Base-by-base conservation (phyloP, 2,329 filamentous ascomycete species). In the Pestalotiopsis sp. region DNA sequence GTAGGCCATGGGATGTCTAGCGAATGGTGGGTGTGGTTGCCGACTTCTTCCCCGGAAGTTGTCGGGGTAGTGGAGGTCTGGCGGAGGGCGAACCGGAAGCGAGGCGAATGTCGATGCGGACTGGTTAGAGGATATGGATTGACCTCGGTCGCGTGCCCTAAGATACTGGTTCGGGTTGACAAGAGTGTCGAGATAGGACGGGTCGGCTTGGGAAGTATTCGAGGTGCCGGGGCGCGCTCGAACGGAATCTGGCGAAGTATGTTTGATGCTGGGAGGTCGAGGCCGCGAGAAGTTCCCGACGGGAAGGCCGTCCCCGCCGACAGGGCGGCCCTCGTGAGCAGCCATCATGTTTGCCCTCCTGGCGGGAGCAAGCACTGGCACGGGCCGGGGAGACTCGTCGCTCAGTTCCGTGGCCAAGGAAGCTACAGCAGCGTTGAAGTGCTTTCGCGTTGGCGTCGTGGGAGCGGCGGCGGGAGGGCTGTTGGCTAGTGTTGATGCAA, bases 201-300 rank as follows among this genome's bases (percentile, higher is more conserved):
- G 59, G 12, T 80, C 78, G 52, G 72, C 65, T 17, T 72, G 72
- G 11, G 69, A 31, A 5, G 67, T n/a, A 11, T 52, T 7, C 65
- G n/a, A 75, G 73, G 65, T 72, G 75, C 67, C 66, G 64, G 74
- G 71, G 59, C 76, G 78, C 49, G 77, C 72, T 61, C 76, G 79
- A 69, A 75, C 70, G 59, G 76, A 72, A 39, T 84, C 82, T 63
- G 76, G 73, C 59, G 78, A 76, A 65, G 81, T 75, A 70, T 84
- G 84, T 68, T 82, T 82, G 69, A 87, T 81, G 75, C 87, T 89
- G 52, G 82, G 79, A 70, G 87, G 87, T 68, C 87, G 82, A 57
- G 87, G 87, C 52, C 87, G 83, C n/a, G 87, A 90, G 76, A 90
- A 90, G 77, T 90, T 90, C 73, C 85, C 84, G 61, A 87, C 81